Evolutionary conservation across 1,284 basidiomycete genomes (phyloP).

Genomic region (Hymenochaete sp.): DNA sequence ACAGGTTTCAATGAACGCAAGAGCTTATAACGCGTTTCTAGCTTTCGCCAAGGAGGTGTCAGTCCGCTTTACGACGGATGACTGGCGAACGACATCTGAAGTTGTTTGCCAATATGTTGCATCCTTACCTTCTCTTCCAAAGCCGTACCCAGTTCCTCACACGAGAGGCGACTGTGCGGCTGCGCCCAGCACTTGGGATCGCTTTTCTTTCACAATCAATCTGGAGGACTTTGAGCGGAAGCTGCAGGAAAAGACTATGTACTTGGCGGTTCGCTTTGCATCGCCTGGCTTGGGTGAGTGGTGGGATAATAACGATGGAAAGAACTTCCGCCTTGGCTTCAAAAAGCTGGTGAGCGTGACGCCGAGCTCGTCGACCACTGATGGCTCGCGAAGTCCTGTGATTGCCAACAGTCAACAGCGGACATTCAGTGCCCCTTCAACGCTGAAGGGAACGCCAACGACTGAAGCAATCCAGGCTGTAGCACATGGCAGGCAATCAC

Average conservation of each 20-base stretch:
- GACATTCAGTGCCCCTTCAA: conserved; percentile 30
- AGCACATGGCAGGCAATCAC: conserved; percentile 16
- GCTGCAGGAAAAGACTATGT: conserved; percentile 57
- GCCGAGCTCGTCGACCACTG: conserved; percentile 2
- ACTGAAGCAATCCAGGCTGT: conserved; percentile 19
- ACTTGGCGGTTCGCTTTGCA: conserved; percentile 56
- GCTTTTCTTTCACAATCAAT: conserved; percentile 55
- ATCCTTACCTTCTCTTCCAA: conserved; percentile 39
- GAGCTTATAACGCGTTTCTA: conserved; percentile 30
- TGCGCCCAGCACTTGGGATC: conserved; percentile 36
- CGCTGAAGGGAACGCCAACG: conserved; percentile 28
- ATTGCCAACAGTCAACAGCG: conserved; percentile 26
- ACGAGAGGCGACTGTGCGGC: conserved; percentile 29
- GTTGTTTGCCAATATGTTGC: conserved; percentile 62
- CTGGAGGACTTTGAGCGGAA: conserved; percentile 67
- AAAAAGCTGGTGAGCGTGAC: conserved; percentile 22
- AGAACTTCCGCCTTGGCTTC: conserved; percentile 72
- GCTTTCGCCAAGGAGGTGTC: conserved; percentile 83
- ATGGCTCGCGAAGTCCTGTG: conserved; percentile 7
- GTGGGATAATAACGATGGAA: conserved; percentile 87
- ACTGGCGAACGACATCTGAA: conserved; percentile 90
- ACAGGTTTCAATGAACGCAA: too few species aligned
- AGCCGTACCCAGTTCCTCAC: conserved; percentile 29
- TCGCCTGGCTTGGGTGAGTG: conserved; percentile 45
- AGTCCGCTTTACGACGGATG: conserved; percentile 86